Evolutionary conservation across 2,329 filamentous ascomycete genomes (phyloP), one percentile per base, ranked within the genome.

Genomic region (Calonectria pauciramosa): DNA sequence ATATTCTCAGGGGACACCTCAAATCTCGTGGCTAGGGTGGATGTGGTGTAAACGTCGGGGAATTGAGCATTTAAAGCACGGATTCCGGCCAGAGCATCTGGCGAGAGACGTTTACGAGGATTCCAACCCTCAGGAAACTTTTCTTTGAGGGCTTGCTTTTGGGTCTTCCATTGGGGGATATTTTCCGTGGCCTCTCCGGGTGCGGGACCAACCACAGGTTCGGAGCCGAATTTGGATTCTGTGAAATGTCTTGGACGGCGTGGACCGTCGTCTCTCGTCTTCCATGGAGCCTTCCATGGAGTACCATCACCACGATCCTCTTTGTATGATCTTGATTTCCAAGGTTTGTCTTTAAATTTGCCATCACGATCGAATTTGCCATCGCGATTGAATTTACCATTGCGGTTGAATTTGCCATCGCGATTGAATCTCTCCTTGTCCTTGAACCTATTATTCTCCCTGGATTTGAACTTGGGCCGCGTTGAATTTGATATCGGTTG

Each of bases 71-170:
- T 92, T 41, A 99, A 88, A 26, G 94, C 93, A 52, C 96, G 93
- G 79, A 99, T 98, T 52, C 96, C 96, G n/a, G 94, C 93, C 38
- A 98, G 88, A 1, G 96, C 95, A 84, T 99, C 96, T 0, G 97
- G 97, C 0, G 97, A 99, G 13, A 99, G 90, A 73, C 93, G 93
- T 85, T 98, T 98, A 64, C 91, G 90, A 36, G 97, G 96, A 34
- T 90, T 89, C 96, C 96, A 99, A 13, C 93, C 92, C 10, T 93
- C 91, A 2, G 92, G 92, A 77, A 98, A 97, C 82, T 99, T 99
- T 75, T 91, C 85, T 80, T 93, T 91, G 44, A 97, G 85, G 0
- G 92, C 94, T 2, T 87, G 87, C 83, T 98, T 98, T 78, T 98
- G 94, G 18, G 91, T 84, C 82, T 91, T 89, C 97, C 97, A 99